Base-by-base conservation (phyloP, 768 basidiomycete genomes). In the Hirschioporus abietinus region DNA sequence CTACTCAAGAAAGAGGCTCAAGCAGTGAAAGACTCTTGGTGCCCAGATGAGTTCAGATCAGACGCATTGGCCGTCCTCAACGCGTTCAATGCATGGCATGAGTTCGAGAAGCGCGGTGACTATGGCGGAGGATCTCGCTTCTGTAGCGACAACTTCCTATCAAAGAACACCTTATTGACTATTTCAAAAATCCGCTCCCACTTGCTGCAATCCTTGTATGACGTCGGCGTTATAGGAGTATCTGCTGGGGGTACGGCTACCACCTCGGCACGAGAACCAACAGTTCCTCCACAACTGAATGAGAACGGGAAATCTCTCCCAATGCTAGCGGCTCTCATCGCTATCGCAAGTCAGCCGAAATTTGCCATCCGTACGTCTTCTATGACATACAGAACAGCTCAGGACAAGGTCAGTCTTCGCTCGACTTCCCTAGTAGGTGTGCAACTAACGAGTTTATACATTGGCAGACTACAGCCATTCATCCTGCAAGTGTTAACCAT, bases 311-410 rank as follows among this genome's bases (percentile, higher is more conserved):
- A 89, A 63, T 92, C 89, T 25, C 74, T 88, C 18, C 91, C 95
- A 12, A 77, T 97, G 26, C 78, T 96, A 30, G 88, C 91, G 15
- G 93, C 89, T 8, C 80, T 98, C 64, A 91, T 97, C 72, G 86
- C 93, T 10, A 85, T 92, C 64, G 93, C 93, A 0, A 86, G 86
- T 1, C 93, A 96, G 72, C 95, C 95, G 25, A 95, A 96, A 75
- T 96, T 95, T 75, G 95, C 91, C 2, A 84, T 96, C 64, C 81
- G 90, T 64, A 87, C 85, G 7, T 84, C 87, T 1, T 88, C 89
- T 59, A 87, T 81, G 74, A 82, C 81, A 7, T 85, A 86, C 67
- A 82, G 93, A 59, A 96, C 95, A 1, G 81, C 86, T 18, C 85
- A 87, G 65, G 95, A 97, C 73, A 95, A 92, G 86, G 95, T 95